phyloP scores from a whole-genome alignment of 1,139 yeast species.

The Hemisphaericaspora xylofermentans region DNA sequence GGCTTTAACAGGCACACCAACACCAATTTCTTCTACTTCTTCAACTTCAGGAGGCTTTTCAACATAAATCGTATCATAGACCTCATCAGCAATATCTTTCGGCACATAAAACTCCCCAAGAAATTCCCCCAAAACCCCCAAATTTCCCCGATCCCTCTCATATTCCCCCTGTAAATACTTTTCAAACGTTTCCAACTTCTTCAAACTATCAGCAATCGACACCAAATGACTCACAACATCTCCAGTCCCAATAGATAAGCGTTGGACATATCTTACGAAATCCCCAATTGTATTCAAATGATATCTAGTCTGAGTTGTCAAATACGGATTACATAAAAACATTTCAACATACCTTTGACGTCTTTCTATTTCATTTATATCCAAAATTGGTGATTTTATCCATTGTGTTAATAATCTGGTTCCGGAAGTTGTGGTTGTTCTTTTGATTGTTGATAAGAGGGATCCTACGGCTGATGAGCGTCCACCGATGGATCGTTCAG shows the following conservation, averaged over 20 bases:
- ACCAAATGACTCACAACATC: constrained; percentile 32
- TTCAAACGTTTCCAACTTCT: constrained; percentile 25
- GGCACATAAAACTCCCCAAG: constrained; percentile 31
- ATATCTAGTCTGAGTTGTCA: constrained; percentile 29
- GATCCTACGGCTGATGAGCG: constrained; percentile 66
- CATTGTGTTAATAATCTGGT: constrained; percentile 74
- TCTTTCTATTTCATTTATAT: constrained; percentile 49
- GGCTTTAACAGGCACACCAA: neutral
- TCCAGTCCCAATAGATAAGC: constrained; percentile 37
- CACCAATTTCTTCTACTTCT: neutral
- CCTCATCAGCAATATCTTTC: constrained; percentile 24
- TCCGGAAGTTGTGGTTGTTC: constrained; percentile 82
- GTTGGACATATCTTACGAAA: constrained; percentile 38
- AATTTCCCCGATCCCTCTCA: constrained; percentile 11
- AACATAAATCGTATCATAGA: constrained; percentile 27
- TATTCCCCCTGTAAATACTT: constrained; percentile 20
- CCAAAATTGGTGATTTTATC: constrained; percentile 78
- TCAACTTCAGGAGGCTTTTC: constrained; percentile 9
- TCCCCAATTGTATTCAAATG: constrained; percentile 35
- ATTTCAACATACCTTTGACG: constrained; percentile 65
- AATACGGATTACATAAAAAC: constrained; percentile 42
- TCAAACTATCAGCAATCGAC: constrained; percentile 34
- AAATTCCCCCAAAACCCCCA: constrained; percentile 18
- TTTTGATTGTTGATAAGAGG: constrained; percentile 59
- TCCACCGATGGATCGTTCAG: constrained; percentile 51